Percentiles rank a stretch among this genome's conserved stretches.
Evolutionary conservation across 1,139 yeast species (phyloP).

Genomic region (Yamadazyma pseudoaaseri): DNA sequence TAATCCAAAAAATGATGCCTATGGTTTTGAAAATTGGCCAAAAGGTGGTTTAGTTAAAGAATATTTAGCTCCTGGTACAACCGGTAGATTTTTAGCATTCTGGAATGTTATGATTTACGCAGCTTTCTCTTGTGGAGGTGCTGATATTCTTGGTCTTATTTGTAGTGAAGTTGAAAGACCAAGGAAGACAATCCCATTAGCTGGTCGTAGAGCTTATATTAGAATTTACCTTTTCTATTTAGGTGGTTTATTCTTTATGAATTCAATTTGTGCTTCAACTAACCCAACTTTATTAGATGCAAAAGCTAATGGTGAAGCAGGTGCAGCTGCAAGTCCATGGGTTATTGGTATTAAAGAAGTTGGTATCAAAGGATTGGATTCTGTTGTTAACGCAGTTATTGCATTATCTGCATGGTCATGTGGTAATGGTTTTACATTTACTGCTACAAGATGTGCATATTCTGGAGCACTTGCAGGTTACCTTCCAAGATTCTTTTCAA

Average conservation of each 20-base stretch:
- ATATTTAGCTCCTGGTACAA: slow-evolving; percentile 29
- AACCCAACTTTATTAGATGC: slow-evolving; percentile 29
- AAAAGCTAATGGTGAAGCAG: slow-evolving; percentile 20
- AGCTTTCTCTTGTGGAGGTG: slow-evolving; percentile 44
- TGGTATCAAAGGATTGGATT: slow-evolving; percentile 36
- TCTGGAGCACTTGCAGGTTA: slow-evolving; percentile 38
- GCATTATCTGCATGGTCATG: slow-evolving; percentile 39
- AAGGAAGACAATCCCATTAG: slow-evolving; percentile 31
- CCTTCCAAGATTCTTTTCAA: slow-evolving; percentile 33
- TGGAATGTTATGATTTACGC: slow-evolving; percentile 38
- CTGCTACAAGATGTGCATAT: slow-evolving; percentile 36
- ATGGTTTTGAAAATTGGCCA: slow-evolving; percentile 36
- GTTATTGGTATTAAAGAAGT: slow-evolving; percentile 37
- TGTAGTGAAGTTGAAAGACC: slow-evolving; percentile 35
- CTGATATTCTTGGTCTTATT: slow-evolving; percentile 36
- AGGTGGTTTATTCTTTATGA: slow-evolving; percentile 40
- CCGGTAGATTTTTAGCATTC: slow-evolving; percentile 37
- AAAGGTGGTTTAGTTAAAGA: slow-evolving; percentile 36
- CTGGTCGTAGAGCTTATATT: slow-evolving; percentile 34
- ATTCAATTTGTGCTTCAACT: slow-evolving; percentile 32
- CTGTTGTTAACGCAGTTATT: slow-evolving; percentile 34
- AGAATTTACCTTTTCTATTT: slow-evolving; percentile 35
- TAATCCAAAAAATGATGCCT: slow-evolving; percentile 34
- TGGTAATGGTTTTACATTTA: slow-evolving; percentile 37
- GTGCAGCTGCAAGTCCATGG: slow-evolving; percentile 42